A percentile compares a stretch with the other conserved stretches of the same genome.
These are phyloP conservation scores for Mycena floridula DNA, from an alignment of 768 basidiomycete species.

Conservation along the genomic window DNA sequence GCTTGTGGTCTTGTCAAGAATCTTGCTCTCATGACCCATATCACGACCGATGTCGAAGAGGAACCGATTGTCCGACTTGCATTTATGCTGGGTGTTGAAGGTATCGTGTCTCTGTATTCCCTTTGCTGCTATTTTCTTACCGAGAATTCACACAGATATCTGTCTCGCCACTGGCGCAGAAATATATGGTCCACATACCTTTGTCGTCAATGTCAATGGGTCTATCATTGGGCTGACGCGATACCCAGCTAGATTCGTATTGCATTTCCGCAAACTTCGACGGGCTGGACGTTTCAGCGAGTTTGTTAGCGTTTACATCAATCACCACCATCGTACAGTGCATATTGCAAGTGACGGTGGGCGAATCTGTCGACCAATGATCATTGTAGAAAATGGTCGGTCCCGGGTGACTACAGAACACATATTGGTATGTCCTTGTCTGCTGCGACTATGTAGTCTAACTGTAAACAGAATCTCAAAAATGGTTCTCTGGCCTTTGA, in stretches of 20 bases:
- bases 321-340: conserved; percentile 90
- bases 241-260: conserved; percentile 77
- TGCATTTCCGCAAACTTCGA: conserved; percentile 87
- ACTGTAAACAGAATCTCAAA: conserved; percentile 61
- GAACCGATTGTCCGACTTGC: conserved; percentile 85
- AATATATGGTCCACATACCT: conserved; percentile 90
- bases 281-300: conserved; percentile 90
- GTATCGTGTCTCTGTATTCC: conserved; percentile 31
- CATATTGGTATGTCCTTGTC: conserved; percentile 49
- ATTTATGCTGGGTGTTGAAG: conserved; percentile 97
- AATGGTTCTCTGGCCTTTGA: conserved; percentile 78
- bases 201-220: conserved; percentile 96
- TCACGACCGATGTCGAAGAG: conserved; percentile 98
- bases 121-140: conserved; percentile 2
- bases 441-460: conserved; percentile 1
- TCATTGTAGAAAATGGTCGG: conserved; percentile 83
- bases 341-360: conserved; percentile 98
- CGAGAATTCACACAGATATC: conserved; percentile 57
- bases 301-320: conserved; percentile 95
- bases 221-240: conserved; percentile 91
- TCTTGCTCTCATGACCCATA: conserved; percentile 97
- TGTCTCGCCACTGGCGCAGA: conserved; percentile 88
- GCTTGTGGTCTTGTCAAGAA: conserved; percentile 99
- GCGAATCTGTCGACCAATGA: conserved; percentile 94
- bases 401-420: conserved; percentile 79